Percentiles rank a stretch among this genome's conserved stretches.
phyloP scores from a whole-genome alignment of 805 yeast genomes.

The Pichia cephalocereana region DNA sequence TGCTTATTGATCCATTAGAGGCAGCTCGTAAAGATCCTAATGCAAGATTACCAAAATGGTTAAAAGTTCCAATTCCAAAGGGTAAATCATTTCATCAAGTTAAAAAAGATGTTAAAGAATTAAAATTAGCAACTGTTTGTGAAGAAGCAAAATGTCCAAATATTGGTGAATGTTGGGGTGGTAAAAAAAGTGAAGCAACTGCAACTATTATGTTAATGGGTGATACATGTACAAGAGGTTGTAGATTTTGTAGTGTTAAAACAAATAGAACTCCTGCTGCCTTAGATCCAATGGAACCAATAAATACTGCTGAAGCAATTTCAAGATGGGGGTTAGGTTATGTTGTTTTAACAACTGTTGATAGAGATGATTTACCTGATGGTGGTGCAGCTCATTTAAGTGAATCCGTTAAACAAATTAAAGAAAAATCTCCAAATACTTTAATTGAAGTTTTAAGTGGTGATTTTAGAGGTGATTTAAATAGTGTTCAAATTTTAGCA shows the following conservation, averaged over 20 bases:
- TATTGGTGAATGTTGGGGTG: constrained; percentile 99
- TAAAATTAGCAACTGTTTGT: constrained; percentile 90
- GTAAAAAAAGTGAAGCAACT: constrained; percentile 85
- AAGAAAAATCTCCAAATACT: constrained; percentile 80
- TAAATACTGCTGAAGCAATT: constrained; percentile 94
- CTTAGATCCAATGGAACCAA: constrained; percentile 95
- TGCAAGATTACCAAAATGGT: constrained; percentile 82
- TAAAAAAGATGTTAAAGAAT: constrained; percentile 78
- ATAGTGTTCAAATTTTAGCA: constrained; percentile 73
- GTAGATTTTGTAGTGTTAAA: constrained; percentile 95
- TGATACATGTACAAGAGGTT: constrained; percentile 99
- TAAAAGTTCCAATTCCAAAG: constrained; percentile 94
- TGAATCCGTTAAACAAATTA: constrained; percentile 76
- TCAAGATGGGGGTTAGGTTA: constrained; percentile 97
- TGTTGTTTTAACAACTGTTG: constrained; percentile 95
- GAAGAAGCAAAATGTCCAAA: constrained; percentile 99
- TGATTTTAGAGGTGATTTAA: constrained; percentile 87
- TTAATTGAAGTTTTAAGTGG: constrained; percentile 92
- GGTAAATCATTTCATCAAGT: constrained; percentile 76
- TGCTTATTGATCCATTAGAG: constrained; percentile 66
- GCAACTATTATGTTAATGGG: constrained; percentile 98
- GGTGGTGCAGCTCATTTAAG: constrained; percentile 92
- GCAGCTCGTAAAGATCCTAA: constrained; percentile 59
- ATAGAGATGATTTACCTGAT: constrained; percentile 87
- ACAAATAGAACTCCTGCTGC: constrained; percentile 81